Base-by-base conservation (phyloP, 345 rosid genomes). In the Gossypioides kirkii region DNA sequence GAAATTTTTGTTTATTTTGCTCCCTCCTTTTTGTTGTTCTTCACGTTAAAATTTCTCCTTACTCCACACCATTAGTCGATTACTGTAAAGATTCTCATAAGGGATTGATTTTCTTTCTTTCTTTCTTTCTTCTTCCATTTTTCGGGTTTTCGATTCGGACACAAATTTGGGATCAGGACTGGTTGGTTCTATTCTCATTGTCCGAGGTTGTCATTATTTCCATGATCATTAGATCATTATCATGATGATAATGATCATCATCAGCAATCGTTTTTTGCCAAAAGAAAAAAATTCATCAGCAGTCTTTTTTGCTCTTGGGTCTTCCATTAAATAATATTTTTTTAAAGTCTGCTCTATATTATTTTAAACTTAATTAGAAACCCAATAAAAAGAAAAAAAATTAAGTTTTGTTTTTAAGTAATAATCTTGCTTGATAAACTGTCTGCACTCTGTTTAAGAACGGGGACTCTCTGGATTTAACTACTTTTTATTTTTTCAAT, bases 11-110 rank as follows among this genome's bases (percentile, higher is more conserved):
- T 42, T 49, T 41, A 10, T 11, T 17, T 9, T 64, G 63, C 36
- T 12, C 45, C 22, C 17, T 20, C 42, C 10, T 61, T 25, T 61
- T 12, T 14, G 55, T 5, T 28, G 69, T 74, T 74, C 71, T 78
- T 78, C 74, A 70, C 53, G 66, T 70, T 56, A 42, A 41, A 50
- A 8, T 17, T 46, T n/a, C 12, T 62, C 56, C 74, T 32, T 42
- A 4, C 52, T 11, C 7, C 16, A 56, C 36, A 22, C 22, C 2
- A 20, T 17, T 55, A 41, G 11, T n/a, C 38, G 2, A 16, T 47
- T 47, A 47, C 52, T 47, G 13, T 47, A 25, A 73, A 73, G 50
- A 74, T 77, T 70, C 73, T 60, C 69, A 26, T 36, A 16, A 5
- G 42, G 38, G 23, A 26, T 6, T 36, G 28, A 38, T 53, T 53